These are phyloP conservation scores for Rutidosis leptorrhynchoides DNA, from an alignment of 129 eudicot species.

Conservation along the genomic window DNA sequence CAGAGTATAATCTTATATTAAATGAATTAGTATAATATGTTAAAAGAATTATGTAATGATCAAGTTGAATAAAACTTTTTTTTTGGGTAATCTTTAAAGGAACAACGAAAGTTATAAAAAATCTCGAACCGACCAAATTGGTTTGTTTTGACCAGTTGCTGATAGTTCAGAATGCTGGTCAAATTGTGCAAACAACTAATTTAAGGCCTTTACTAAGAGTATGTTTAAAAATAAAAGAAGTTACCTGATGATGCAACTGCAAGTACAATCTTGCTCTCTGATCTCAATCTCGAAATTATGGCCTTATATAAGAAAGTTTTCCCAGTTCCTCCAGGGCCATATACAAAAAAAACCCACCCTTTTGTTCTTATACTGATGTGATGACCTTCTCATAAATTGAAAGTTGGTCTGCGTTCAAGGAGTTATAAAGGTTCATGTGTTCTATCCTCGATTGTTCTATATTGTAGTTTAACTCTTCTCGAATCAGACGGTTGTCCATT, in stretches of 20 bases:
- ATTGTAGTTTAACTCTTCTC: neutral
- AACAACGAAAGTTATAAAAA: no score
- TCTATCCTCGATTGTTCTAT: neutral
- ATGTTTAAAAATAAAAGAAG: no score
- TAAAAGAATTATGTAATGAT: no score
- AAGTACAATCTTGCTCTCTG: neutral
- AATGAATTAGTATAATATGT: no score
- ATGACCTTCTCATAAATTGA: neutral
- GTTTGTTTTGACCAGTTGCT: no score
- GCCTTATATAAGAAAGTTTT: neutral
- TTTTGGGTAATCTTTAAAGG: no score
- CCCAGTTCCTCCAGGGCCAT: neutral
- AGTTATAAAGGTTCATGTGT: neutral
- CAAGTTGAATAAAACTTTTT: no score
- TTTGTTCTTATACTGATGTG: neutral
- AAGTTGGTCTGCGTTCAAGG: neutral
- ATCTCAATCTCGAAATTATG: neutral
- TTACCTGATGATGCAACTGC: neutral
- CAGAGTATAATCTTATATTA: no score
- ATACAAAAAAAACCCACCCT: neutral
- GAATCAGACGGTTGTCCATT: neutral
- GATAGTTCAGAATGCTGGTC: no score
- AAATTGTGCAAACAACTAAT: no score
- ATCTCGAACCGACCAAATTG: no score
- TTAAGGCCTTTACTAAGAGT: no score